Percentiles rank a stretch among this genome's conserved stretches.
These are phyloP conservation scores for Lachancea kluyveri DNA, from an alignment of 805 yeast genomes.

Conservation along the genomic window DNA sequence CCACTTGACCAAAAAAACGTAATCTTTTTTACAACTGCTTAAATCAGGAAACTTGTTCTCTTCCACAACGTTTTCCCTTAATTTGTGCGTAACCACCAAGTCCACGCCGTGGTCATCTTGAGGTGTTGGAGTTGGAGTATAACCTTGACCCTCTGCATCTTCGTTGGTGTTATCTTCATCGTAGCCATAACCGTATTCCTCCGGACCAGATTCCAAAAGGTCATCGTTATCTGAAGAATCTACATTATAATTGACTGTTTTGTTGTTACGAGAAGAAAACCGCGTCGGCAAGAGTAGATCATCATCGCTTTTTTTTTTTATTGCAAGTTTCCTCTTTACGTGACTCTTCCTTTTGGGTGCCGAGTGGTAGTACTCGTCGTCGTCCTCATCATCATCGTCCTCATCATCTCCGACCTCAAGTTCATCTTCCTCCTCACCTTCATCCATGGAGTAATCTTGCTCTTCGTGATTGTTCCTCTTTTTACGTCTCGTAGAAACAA, in stretches of 20 bases:
- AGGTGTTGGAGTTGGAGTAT: constrained; percentile 30
- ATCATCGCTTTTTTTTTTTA: constrained; percentile 8
- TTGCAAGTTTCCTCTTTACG: constrained; percentile 11
- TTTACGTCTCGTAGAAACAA: constrained; percentile 14
- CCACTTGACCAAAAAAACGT: constrained; percentile 76
- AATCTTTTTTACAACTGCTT: constrained; percentile 52
- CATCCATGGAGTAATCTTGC: constrained; percentile 21
- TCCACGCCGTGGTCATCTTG: constrained; percentile 29
- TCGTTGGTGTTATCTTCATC: constrained; percentile 17
- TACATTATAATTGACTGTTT: constrained; percentile 67
- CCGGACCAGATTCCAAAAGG: constrained; percentile 32
- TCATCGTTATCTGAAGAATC: constrained; percentile 52
- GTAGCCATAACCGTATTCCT: no score
- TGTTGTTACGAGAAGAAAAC: constrained; percentile 64
- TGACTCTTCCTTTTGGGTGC: constrained; percentile 16
- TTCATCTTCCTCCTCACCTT: constrained; percentile 14
- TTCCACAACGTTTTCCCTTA: constrained; percentile 21
- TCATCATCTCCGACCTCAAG: constrained; percentile 20
- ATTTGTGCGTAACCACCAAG: constrained; percentile 25
- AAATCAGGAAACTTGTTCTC: constrained; percentile 34
- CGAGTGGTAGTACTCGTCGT: constrained; percentile 12
- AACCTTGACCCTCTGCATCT: constrained; percentile 17
- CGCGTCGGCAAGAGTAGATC: constrained; percentile 49
- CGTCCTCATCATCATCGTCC: constrained; percentile 23
- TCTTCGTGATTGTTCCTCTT: constrained; percentile 27